A percentile compares a stretch with the other conserved stretches of the same genome.
Conservation (phyloP, 2,329 filamentous ascomycete genomes). For the Aureobasidium sp. region DNA sequence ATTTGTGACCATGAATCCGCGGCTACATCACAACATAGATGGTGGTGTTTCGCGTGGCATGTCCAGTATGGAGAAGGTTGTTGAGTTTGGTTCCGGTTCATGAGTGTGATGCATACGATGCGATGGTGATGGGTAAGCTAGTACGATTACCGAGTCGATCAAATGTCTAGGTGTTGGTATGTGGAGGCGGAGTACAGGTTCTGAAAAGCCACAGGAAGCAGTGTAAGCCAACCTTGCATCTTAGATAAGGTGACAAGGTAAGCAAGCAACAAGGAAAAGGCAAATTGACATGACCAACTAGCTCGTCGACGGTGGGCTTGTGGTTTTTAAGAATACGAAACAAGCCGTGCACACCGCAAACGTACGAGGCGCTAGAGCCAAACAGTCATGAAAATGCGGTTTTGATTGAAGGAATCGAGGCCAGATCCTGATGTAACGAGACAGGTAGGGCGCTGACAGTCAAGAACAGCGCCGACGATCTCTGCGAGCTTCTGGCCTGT, state of each 20-base stretch:
- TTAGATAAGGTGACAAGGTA: conserved; percentile 9
- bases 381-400: background rate
- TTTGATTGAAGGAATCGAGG: conserved; percentile 1
- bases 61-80: conserved; percentile 1
- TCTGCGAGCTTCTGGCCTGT: background rate
- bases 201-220: conserved; percentile 1
- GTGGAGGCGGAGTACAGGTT: conserved; percentile 7
- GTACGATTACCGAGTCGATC: background rate
- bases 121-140: background rate
- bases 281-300: conserved; percentile 4
- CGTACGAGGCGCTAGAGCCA: conserved; percentile 5
- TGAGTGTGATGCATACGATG: background rate
- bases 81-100: background rate
- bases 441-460: background rate
- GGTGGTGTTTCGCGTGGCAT: background rate
- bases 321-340: conserved; percentile 9
- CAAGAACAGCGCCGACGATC: background rate
- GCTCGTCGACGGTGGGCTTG: conserved; percentile 4
- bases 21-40: conserved; percentile 1
- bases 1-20: conserved; percentile 4
- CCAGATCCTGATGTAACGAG: background rate
- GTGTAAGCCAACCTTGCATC: conserved; percentile 7
- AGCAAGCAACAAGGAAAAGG: conserved; percentile 6
- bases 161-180: background rate
- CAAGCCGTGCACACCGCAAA: conserved; percentile 4